These are phyloP conservation scores for Umbelopsis ramanniana DNA, from an alignment of 192 early-diverging fungal genomes.

Conservation along the genomic window DNA sequence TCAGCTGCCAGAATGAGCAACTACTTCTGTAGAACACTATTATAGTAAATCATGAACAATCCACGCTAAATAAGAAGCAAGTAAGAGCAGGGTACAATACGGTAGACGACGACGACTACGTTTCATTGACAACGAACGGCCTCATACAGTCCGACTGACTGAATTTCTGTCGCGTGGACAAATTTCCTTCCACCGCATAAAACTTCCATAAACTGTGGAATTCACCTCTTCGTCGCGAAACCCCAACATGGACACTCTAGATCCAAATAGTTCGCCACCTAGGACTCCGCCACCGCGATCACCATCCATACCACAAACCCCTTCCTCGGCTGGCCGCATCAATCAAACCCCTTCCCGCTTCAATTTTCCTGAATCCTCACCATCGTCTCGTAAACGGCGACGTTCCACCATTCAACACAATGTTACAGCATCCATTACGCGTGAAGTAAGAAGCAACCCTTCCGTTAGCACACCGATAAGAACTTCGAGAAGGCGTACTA, in stretches of 20 bases:
- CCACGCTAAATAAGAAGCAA: too few species aligned
- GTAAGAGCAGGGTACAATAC: too few species aligned
- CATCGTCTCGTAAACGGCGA: constrained; percentile 3
- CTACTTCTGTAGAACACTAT: too few species aligned
- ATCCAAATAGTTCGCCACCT: constrained; percentile 2
- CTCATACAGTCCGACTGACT: too few species aligned
- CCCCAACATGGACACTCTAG: background rate
- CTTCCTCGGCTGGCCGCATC: constrained; percentile 3
- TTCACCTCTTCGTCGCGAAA: background rate
- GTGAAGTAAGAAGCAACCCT: background rate
- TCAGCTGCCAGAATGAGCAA: too few species aligned
- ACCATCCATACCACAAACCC: background rate
- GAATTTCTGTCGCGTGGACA: too few species aligned
- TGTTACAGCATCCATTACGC: background rate
- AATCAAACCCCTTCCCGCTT: constrained; percentile 12
- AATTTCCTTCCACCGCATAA: background rate
- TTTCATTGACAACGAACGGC: too few species aligned
- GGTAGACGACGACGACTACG: too few species aligned
- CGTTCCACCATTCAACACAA: background rate
- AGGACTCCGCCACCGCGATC: constrained; percentile 18
- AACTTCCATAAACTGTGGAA: background rate
- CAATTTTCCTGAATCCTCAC: background rate
- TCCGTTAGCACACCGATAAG: background rate
- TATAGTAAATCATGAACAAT: too few species aligned
- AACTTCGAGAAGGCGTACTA: background rate